Evolutionary conservation across 371 early-diverging fungal genomes (phyloP).

Genomic region (Mucor piriformis): DNA sequence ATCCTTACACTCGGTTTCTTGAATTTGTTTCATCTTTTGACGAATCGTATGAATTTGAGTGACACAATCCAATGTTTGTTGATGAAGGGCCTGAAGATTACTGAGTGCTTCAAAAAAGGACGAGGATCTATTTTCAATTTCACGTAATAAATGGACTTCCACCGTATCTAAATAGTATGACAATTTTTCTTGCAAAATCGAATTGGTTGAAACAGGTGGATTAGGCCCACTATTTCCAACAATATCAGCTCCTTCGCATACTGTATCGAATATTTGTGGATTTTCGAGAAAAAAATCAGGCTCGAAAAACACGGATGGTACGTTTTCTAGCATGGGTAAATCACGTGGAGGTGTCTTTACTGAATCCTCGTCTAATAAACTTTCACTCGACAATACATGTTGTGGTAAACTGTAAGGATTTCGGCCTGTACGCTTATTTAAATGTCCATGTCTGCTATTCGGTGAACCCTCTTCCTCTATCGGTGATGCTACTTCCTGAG

Average conservation of each 20-base stretch:
- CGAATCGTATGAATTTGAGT: conserved; percentile 80
- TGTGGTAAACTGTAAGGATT: conserved; percentile 67
- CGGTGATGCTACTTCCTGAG: not conserved
- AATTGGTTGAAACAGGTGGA: conserved; percentile 63
- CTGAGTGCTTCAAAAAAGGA: conserved; percentile 93
- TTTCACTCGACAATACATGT: conserved; percentile 46
- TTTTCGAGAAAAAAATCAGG: conserved; percentile 83
- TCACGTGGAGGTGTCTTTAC: conserved; percentile 39
- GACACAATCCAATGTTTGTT: conserved; percentile 85
- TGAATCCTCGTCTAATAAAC: conserved; percentile 42
- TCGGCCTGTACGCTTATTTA: conserved; percentile 44
- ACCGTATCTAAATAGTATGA: conserved; percentile 89
- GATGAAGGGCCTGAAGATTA: conserved; percentile 87
- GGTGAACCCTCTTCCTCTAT: conserved; percentile 6
- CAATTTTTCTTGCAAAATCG: conserved; percentile 84
- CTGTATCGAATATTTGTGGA: conserved; percentile 86
- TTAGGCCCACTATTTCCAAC: conserved; percentile 44
- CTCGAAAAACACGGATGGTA: conserved; percentile 87
- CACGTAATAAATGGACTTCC: conserved; percentile 87
- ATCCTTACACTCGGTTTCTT: conserved; percentile 67
- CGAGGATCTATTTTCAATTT: conserved; percentile 86
- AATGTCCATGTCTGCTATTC: conserved; percentile 1
- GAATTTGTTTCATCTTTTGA: conserved; percentile 66
- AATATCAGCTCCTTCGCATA: conserved; percentile 67
- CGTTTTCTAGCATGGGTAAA: conserved; percentile 72